Conservation (phyloP, 306 rosid species). For the Senna siamea region DNA sequence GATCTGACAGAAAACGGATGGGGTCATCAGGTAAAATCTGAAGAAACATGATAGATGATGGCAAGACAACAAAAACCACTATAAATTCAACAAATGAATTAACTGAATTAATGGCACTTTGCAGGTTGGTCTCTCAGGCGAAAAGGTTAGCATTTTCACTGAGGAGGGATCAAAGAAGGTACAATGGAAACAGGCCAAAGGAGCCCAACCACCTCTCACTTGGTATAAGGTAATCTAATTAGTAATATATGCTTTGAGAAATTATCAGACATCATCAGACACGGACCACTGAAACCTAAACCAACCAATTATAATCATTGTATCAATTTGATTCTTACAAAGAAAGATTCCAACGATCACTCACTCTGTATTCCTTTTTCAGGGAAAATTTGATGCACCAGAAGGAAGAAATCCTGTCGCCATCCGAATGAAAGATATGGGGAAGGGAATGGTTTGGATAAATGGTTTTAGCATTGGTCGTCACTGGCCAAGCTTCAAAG, state of each 20-base stretch:
- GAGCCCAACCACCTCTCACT: constrained; percentile 48
- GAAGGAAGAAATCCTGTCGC: constrained; percentile 76
- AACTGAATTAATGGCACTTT: constrained; percentile 27
- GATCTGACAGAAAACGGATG: constrained; percentile 74
- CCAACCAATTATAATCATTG: neutral
- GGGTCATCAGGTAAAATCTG: constrained; percentile 71
- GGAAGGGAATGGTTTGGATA: constrained; percentile 87
- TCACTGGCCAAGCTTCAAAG: constrained; percentile 75
- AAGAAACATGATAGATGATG: constrained; percentile 3
- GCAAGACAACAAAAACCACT: neutral
- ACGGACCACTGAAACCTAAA: neutral
- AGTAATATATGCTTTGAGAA: neutral
- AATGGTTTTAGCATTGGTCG: constrained; percentile 82
- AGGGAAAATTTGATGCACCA: constrained; percentile 73
- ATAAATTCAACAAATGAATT: neutral
- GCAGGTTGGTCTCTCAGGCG: constrained; percentile 75
- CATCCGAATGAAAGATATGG: constrained; percentile 71
- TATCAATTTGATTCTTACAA: neutral
- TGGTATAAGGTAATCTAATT: constrained; percentile 78
- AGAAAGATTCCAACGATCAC: constrained; percentile 13
- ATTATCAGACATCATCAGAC: neutral
- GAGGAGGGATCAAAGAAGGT: constrained; percentile 68
- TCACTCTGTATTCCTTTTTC: constrained; percentile 28
- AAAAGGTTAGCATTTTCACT: constrained; percentile 50
- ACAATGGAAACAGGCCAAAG: constrained; percentile 54